Conservation (phyloP, 1,139 yeast genomes). For the Eremothecium gossypii region DNA sequence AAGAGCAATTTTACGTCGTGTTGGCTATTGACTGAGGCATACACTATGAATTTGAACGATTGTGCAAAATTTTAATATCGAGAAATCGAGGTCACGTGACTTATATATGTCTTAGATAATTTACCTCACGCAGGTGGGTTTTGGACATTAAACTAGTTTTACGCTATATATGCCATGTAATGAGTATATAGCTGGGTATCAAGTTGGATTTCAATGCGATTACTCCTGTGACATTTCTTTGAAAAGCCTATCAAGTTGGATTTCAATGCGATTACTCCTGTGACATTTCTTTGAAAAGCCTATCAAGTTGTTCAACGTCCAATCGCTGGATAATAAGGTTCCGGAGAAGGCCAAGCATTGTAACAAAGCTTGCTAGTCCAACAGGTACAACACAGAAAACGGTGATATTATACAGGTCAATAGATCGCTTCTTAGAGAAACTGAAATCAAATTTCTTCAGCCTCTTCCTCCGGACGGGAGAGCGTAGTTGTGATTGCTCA, state of each 20-base stretch:
- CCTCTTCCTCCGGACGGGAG: slow-evolving; percentile 1
- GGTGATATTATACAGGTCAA: slow-evolving; percentile 74
- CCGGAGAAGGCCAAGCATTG: slow-evolving; percentile 77
- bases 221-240: slow-evolving; percentile 3
- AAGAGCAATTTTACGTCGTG: too few relatives aligned
- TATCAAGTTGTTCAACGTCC: slow-evolving; percentile 45
- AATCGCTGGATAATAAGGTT: slow-evolving; percentile 65
- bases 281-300: slow-evolving; percentile 10
- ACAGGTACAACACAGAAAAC: slow-evolving; percentile 97
- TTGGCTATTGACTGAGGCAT: too few relatives aligned
- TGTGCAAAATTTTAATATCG: too few relatives aligned
- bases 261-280: background rate
- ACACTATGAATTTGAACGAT: too few relatives aligned
- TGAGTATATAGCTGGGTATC: background rate
- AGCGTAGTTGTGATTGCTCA: background rate
- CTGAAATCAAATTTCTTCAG: slow-evolving; percentile 3
- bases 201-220: background rate
- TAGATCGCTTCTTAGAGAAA: slow-evolving; percentile 38
- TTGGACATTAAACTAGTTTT: too few relatives aligned
- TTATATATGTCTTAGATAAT: too few relatives aligned
- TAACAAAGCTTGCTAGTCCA: slow-evolving; percentile 85
- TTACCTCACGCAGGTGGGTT: too few relatives aligned
- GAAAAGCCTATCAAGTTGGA: slow-evolving; percentile 21
- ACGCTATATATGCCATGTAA: background rate
- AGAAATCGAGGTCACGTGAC: too few relatives aligned